These are phyloP conservation scores for Paraphoma chrysanthemicola DNA, from an alignment of 2,329 filamentous ascomycete species.

Conservation along the genomic window DNA sequence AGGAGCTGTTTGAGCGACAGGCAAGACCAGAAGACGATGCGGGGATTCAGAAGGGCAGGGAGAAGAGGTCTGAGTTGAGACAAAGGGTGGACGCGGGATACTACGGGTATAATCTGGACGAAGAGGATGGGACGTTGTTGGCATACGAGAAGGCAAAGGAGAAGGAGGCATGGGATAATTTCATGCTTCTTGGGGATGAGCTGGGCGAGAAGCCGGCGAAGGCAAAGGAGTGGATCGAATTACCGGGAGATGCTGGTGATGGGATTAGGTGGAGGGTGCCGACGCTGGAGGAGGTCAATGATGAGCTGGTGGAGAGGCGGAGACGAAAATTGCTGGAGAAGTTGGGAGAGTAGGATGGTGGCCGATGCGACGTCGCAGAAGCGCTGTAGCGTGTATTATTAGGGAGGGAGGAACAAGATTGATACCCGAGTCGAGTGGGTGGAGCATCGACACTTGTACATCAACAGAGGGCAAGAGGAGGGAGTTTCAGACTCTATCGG, in stretches of 20 bases:
- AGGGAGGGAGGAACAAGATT: slow-evolving; percentile 8
- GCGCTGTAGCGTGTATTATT: not conserved
- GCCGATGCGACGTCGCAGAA: not conserved
- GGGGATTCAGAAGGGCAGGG: slow-evolving; percentile 67
- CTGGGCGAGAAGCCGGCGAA: slow-evolving; percentile 29
- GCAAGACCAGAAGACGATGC: slow-evolving; percentile 52
- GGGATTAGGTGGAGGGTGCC: slow-evolving; percentile 84
- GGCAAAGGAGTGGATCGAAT: slow-evolving; percentile 70
- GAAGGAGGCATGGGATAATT: slow-evolving; percentile 75
- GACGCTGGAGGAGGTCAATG: slow-evolving; percentile 89
- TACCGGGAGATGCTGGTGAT: slow-evolving; percentile 88
- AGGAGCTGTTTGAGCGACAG: slow-evolving; percentile 70
- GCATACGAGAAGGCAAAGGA: slow-evolving; percentile 85
- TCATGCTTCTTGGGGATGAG: slow-evolving; percentile 65
- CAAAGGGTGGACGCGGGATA: slow-evolving; percentile 90
- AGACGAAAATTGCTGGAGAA: slow-evolving; percentile 85
- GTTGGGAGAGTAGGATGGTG: slow-evolving; percentile 51
- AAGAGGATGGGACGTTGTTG: slow-evolving; percentile 84
- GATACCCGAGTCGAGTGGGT: slow-evolving; percentile 20
- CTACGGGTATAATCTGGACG: slow-evolving; percentile 91
- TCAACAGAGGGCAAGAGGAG: slow-evolving; percentile 17
- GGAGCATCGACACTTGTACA: slow-evolving; percentile 10
- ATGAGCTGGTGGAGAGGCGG: slow-evolving; percentile 87
- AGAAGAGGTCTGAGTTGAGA: slow-evolving; percentile 72
- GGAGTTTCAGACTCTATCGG: too few species aligned